phyloP scores from a whole-genome alignment of 2,329 filamentous ascomycete species.

The Fusarium beomiforme region DNA sequence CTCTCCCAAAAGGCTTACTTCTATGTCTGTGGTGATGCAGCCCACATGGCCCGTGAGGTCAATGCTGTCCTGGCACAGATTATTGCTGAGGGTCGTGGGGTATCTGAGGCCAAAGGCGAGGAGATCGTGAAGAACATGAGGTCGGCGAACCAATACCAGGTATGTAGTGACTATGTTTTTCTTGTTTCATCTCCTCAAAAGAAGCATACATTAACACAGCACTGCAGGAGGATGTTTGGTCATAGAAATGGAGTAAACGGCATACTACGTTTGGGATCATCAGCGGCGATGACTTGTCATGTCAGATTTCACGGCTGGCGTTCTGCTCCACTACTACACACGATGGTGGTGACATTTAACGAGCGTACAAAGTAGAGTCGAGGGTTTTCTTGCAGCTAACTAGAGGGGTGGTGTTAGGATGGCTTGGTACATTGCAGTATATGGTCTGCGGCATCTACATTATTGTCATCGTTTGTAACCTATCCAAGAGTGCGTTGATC shows the following conservation, averaged over 20 bases:
- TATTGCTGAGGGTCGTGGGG: constrained; percentile 82
- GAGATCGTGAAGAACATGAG: constrained; percentile 98
- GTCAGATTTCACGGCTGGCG: constrained; percentile 36
- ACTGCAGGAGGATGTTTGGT: constrained; percentile 76
- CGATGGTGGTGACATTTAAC: constrained; percentile 26
- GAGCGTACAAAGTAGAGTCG: constrained; percentile 40
- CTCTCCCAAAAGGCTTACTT: constrained; percentile 90
- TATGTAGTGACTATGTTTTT: constrained; percentile 52
- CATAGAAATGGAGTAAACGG: constrained; percentile 52
- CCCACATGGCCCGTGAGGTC: constrained; percentile 96
- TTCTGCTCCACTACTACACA: constrained; percentile 31
- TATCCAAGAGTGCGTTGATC: constrained; percentile 6
- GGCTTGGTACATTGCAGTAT: constrained; percentile 22
- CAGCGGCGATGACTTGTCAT: constrained; percentile 36
- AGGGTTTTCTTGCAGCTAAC: constrained; percentile 28
- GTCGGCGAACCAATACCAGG: constrained; percentile 94
- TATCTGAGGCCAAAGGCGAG: constrained; percentile 88
- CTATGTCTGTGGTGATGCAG: constrained; percentile 97
- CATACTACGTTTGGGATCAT: constrained; percentile 34
- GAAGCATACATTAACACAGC: constrained; percentile 25
- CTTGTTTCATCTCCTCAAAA: background rate
- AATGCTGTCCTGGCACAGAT: constrained; percentile 89
- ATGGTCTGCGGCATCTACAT: constrained; percentile 30
- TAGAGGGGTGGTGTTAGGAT: constrained; percentile 33
- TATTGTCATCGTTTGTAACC: constrained; percentile 28